These are phyloP conservation scores for Xylariales sp. DNA, from an alignment of 2,329 filamentous ascomycete species.

Conservation along the genomic window DNA sequence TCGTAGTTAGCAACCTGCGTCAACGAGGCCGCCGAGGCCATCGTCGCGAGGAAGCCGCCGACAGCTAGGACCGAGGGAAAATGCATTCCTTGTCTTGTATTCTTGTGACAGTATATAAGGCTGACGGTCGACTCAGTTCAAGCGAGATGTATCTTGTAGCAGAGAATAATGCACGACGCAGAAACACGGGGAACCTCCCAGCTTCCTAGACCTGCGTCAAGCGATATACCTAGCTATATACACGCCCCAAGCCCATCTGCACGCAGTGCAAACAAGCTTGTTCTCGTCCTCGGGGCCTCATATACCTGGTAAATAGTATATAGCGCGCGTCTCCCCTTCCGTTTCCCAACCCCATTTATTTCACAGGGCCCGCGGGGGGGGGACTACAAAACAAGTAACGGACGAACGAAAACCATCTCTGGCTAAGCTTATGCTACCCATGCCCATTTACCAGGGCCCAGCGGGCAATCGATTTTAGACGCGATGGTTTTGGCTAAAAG, in stretches of 20 bases:
- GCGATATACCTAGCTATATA: slow-evolving; percentile 1
- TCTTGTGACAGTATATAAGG: not conserved
- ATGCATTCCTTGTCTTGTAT: slow-evolving; percentile 34
- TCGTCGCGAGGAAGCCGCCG: slow-evolving; percentile 40
- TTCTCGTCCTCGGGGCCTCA: not conserved
- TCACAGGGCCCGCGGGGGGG: not conserved
- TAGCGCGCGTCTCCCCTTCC: not conserved
- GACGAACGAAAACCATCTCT: slow-evolving; percentile 5
- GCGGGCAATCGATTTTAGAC: slow-evolving; percentile 20
- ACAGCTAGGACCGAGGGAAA: slow-evolving; percentile 38
- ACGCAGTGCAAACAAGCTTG: not conserved
- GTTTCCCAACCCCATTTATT: not conserved
- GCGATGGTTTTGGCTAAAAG: slow-evolving; percentile 27
- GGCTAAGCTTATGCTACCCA: slow-evolving; percentile 19
- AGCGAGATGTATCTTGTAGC: too few species aligned
- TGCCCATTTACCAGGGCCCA: slow-evolving; percentile 2
- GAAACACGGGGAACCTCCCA: not conserved
- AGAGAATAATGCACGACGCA: not conserved
- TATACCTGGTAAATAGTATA: not conserved
- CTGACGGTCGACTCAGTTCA: not conserved
- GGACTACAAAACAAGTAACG: not conserved
- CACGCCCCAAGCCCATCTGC: not conserved
- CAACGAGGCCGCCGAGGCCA: slow-evolving; percentile 47
- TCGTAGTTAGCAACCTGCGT: slow-evolving; percentile 52
- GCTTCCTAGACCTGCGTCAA: not conserved